Base-by-base conservation (phyloP, 2,329 filamentous ascomycete species). In the Rhinocladiella mackenziei region DNA sequence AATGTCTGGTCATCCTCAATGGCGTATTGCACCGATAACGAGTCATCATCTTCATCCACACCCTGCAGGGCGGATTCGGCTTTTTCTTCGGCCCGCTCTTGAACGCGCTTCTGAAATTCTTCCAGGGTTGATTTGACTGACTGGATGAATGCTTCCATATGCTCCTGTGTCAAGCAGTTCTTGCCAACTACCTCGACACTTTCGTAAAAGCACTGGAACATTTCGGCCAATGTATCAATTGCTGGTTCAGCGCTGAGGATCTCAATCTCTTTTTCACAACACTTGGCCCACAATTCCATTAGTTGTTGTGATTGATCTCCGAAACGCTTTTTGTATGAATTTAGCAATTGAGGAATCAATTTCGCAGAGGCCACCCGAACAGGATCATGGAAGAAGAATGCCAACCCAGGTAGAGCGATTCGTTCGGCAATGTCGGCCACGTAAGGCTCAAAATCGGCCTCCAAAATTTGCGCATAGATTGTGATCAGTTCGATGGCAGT, bases 121-220 rank as follows among this genome's bases (percentile, higher is more conserved):
- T 94, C 83, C 6, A 98, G 77, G 3, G 92, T 86, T 9, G 84
- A 89, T 60, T 84, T 80, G 34, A 89, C 88, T 1, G 85, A 84
- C 53, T 89, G 83, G 57, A 97, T 91, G 65, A 97, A 98, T 32
- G 80, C 80, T 45, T 76, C 73, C 84, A 98, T 89, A 64, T 95
- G 85, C 28, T 83, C 76, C 28, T 76, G 72, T 4, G 76, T 86
- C 34, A 98, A 75, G 62, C 84, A 91, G 58, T 86, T 81, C 66
- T 86, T 87, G 48, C 91, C 91, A 54, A 94, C 80, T 15, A 96
- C 89, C 69, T 97, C 91, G 5, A 98, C 83, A 18, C 88, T 95
- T 66, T 98, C 92, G 65, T 98, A 98, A 73, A 98, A 98, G 72
- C 92, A 98, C 67, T 97, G 91, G 68, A 96, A 98, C 88, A 98